These are phyloP conservation scores for Penicillium polonicum DNA, from an alignment of 2,329 filamentous ascomycete genomes.

Conservation along the genomic window DNA sequence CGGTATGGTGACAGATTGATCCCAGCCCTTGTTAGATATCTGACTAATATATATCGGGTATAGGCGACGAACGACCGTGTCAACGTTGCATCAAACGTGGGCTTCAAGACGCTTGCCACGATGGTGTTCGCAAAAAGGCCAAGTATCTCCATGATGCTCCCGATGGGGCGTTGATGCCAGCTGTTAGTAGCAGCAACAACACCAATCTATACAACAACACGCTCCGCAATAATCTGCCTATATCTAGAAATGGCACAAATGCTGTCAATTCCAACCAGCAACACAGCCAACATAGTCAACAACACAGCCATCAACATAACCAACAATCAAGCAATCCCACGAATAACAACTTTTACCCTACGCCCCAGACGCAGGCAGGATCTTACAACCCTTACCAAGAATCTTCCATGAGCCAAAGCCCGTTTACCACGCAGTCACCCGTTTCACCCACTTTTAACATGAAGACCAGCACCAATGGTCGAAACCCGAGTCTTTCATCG, in stretches of 20 bases:
- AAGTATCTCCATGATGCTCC: constrained; percentile 98
- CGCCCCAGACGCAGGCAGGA: constrained; percentile 30
- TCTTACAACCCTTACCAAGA: constrained; percentile 52
- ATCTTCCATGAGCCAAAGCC: constrained; percentile 48
- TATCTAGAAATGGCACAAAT: constrained; percentile 35
- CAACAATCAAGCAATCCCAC: constrained; percentile 20
- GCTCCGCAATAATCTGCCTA: constrained; percentile 36
- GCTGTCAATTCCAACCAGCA: constrained; percentile 27
- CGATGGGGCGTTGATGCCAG: constrained; percentile 82
- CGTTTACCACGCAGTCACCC: constrained; percentile 65
- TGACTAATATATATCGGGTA: constrained; percentile 10
- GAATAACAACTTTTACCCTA: constrained; percentile 35
- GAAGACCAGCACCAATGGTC: constrained; percentile 41
- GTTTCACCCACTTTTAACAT: constrained; percentile 70
- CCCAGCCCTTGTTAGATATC: constrained; percentile 6
- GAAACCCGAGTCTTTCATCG: constrained; percentile 35
- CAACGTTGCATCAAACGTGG: constrained; percentile 91
- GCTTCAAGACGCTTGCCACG: constrained; percentile 86
- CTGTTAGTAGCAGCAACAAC: constrained; percentile 71
- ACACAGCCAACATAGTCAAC: constrained; percentile 1
- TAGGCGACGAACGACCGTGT: constrained; percentile 93
- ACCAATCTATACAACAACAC: constrained; percentile 50
- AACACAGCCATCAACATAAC: neutral
- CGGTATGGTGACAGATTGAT: constrained; percentile 62
- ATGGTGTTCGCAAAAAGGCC: constrained; percentile 96